Conservation (phyloP, 2,329 filamentous ascomycete genomes). For the Penicillium sp. region DNA sequence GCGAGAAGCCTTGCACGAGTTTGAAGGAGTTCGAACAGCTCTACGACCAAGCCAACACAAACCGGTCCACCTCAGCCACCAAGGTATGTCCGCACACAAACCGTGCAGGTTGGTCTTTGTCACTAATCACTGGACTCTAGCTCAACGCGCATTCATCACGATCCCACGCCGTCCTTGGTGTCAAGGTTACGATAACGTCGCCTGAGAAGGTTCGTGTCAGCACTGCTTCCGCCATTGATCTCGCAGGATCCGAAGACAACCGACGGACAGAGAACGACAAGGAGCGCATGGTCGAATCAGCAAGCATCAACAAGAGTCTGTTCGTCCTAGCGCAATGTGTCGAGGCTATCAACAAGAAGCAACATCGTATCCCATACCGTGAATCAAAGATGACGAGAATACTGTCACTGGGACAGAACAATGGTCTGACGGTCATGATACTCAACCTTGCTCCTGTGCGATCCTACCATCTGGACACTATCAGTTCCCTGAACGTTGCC, state of each 20-base stretch:
- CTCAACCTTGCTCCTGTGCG: slow-evolving; percentile 89
- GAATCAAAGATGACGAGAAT: slow-evolving; percentile 98
- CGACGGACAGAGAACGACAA: slow-evolving; percentile 90
- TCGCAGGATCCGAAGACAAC: slow-evolving; percentile 95
- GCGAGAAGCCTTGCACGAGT: slow-evolving; percentile 77
- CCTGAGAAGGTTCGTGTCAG: slow-evolving; percentile 70
- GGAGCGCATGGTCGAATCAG: slow-evolving; percentile 89
- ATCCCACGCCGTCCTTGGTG: slow-evolving; percentile 86
- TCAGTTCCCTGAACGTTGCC: slow-evolving; percentile 92
- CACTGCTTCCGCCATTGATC: slow-evolving; percentile 88
- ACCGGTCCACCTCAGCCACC: slow-evolving; percentile 84
- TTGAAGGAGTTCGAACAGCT: slow-evolving; percentile 87
- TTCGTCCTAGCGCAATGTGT: slow-evolving; percentile 95
- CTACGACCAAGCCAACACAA: slow-evolving; percentile 90
- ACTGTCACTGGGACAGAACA: slow-evolving; percentile 87
- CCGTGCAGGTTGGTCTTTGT: slow-evolving; percentile 9
- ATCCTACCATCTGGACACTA: slow-evolving; percentile 88
- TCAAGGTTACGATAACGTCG: slow-evolving; percentile 79
- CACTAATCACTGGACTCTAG: slow-evolving; percentile 37
- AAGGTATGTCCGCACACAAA: slow-evolving; percentile 53
- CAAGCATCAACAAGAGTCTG: slow-evolving; percentile 95
- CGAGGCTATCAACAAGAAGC: slow-evolving; percentile 82
- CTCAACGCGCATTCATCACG: slow-evolving; percentile 88
- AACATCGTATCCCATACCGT: slow-evolving; percentile 79
- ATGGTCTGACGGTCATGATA: slow-evolving; percentile 95